A percentile compares a stretch with the other conserved stretches of the same genome.
Conservation (phyloP, 768 basidiomycete species). For the Dentipellis sp. region DNA sequence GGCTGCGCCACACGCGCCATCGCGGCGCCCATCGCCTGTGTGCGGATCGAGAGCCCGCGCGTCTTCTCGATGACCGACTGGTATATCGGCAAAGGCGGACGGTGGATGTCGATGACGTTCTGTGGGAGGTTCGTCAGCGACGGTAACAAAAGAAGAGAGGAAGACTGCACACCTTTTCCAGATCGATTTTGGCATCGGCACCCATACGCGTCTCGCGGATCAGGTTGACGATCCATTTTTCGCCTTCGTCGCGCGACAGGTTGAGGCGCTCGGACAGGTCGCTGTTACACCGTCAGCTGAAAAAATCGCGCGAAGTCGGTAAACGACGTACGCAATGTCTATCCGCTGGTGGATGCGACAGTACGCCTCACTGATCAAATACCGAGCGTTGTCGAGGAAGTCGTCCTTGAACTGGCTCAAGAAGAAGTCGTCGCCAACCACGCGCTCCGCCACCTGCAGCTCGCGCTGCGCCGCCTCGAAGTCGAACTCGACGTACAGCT, state of each 20-base stretch:
- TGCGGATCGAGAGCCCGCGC: constrained; percentile 82
- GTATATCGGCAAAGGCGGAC: constrained; percentile 83
- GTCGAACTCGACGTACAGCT: constrained; percentile 92
- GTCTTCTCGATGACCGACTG: constrained; percentile 95
- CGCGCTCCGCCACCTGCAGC: constrained; percentile 66
- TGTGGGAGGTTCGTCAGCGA: constrained; percentile 25
- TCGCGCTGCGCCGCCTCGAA: constrained; percentile 90
- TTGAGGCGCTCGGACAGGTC: constrained; percentile 92
- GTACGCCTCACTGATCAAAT: constrained; percentile 94
- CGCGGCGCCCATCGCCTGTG: constrained; percentile 82
- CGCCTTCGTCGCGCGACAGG: constrained; percentile 89
- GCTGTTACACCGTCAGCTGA: constrained; percentile 26
- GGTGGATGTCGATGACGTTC: constrained; percentile 96
- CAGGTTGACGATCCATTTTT: constrained; percentile 99
- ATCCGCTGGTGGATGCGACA: constrained; percentile 94
- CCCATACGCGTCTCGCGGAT: constrained; percentile 97
- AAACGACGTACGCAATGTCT: constrained; percentile 59
- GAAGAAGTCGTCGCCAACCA: constrained; percentile 93
- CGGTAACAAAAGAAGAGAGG: neutral
- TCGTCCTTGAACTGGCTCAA: constrained; percentile 83
- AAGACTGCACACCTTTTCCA: constrained; percentile 67
- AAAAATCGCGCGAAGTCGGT: neutral
- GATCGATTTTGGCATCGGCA: constrained; percentile 94
- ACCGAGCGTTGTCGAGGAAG: constrained; percentile 94
- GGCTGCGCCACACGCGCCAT: constrained; percentile 32